phyloP scores from a whole-genome alignment of 2,329 filamentous ascomycete species.

The Colletotrichum lupini region DNA sequence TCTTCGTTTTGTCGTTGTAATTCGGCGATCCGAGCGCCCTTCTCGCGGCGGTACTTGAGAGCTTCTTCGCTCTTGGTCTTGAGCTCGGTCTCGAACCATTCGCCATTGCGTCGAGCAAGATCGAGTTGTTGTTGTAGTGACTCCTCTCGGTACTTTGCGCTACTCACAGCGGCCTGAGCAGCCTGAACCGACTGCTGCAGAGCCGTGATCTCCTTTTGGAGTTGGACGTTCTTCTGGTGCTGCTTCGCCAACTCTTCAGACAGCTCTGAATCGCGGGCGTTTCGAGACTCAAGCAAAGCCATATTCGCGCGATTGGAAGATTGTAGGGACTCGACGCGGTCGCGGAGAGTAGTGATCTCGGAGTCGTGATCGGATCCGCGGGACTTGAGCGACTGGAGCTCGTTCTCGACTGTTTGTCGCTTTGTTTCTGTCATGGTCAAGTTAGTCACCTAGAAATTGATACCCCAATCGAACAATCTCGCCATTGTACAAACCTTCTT shows the following conservation, averaged over 20 bases:
- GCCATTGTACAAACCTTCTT: slow-evolving; percentile 73
- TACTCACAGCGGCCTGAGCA: slow-evolving; percentile 82
- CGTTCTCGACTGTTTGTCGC: slow-evolving; percentile 80
- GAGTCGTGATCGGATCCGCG: slow-evolving; percentile 79
- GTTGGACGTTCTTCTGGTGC: slow-evolving; percentile 86
- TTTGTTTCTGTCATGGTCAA: slow-evolving; percentile 70
- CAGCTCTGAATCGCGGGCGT: slow-evolving; percentile 84
- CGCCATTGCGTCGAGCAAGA: slow-evolving; percentile 86
- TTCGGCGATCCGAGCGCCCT: slow-evolving; percentile 87
- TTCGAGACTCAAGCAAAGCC: slow-evolving; percentile 89
- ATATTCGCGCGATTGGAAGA: slow-evolving; percentile 92
- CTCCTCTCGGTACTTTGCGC: slow-evolving; percentile 90
- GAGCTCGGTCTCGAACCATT: slow-evolving; percentile 92
- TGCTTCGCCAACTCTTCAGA: slow-evolving; percentile 88
- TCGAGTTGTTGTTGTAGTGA: slow-evolving; percentile 91
- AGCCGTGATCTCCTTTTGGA: slow-evolving; percentile 83
- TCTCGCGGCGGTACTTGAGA: slow-evolving; percentile 93
- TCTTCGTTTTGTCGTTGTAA: slow-evolving; percentile 92
- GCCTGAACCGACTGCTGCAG: slow-evolving; percentile 88
- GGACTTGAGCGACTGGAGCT: slow-evolving; percentile 82
- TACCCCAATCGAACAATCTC: neutral
- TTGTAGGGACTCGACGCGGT: slow-evolving; percentile 88
- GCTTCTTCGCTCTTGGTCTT: slow-evolving; percentile 90
- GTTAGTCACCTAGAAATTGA: neutral
- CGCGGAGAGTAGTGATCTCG: slow-evolving; percentile 80